A percentile compares a stretch with the other conserved stretches of the same genome.
These are phyloP conservation scores for Cynara cardunculus DNA, from an alignment of 129 eudicot genomes.

Conservation along the genomic window DNA sequence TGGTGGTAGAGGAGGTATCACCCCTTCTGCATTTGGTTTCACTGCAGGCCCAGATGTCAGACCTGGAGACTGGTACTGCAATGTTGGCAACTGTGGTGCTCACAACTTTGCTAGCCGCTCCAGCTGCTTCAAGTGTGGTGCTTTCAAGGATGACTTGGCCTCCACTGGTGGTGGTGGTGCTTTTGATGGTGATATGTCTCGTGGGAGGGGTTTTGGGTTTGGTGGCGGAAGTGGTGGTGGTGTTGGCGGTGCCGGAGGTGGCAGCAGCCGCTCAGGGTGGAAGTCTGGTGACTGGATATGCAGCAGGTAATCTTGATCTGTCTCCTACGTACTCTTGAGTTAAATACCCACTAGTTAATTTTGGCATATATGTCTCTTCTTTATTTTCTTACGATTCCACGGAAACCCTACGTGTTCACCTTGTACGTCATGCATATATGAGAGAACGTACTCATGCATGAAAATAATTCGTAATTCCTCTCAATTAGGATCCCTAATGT, in stretches of 20 bases:
- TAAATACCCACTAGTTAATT: slow-evolving; percentile 1
- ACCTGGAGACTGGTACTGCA: slow-evolving; percentile 99
- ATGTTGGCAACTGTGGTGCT: slow-evolving; percentile 81
- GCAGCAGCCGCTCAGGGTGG: slow-evolving; percentile 88
- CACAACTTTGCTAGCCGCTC: slow-evolving; percentile 99
- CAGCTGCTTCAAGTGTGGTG: slow-evolving; percentile 97
- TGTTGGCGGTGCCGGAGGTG: slow-evolving; percentile 51
- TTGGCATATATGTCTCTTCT: background rate
- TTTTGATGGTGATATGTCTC: slow-evolving; percentile 34
- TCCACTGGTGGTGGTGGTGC: slow-evolving; percentile 47
- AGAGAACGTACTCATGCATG: background rate
- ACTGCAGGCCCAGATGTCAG: slow-evolving; percentile 83
- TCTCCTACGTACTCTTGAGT: background rate
- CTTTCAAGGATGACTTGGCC: slow-evolving; percentile 69
- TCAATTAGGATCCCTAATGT: background rate
- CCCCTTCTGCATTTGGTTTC: slow-evolving; percentile 46
- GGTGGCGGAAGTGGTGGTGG: slow-evolving; percentile 43
- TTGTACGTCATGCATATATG: slow-evolving; percentile 12
- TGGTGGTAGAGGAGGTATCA: slow-evolving; percentile 44
- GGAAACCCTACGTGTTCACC: slow-evolving; percentile 15
- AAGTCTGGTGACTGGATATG: slow-evolving; percentile 88
- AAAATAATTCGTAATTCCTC: background rate
- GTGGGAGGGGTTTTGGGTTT: slow-evolving; percentile 37
- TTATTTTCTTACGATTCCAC: slow-evolving; percentile 4
- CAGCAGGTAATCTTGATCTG: slow-evolving; percentile 40